Base-by-base conservation (phyloP, 2,329 filamentous ascomycete species). In the Fusarium miscanthi region DNA sequence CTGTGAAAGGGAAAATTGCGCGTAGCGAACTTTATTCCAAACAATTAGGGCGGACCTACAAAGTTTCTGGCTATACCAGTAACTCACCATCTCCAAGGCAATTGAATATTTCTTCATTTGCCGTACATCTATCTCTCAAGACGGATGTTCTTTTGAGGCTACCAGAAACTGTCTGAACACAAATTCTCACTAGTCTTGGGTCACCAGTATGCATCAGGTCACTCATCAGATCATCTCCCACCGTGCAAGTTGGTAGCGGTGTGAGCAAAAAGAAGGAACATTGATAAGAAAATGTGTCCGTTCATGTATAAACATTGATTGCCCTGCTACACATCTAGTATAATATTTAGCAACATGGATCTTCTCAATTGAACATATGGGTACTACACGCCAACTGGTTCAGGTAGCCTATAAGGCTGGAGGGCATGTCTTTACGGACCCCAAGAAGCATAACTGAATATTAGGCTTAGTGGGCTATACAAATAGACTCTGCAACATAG, bases 111-210 rank as follows among this genome's bases (percentile, higher is more conserved):
- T 12, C 33, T 27, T 17, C 21, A 4, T 16, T 16, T 11, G 8
- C 5, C 17, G 25, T 2, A 11, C 3, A 16, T 25, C 23, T 21
- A n/a, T 14, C 27, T 4, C 10, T 27, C 48, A 21, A 27, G 0
- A 59, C 60, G 59, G 59, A 60, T 25, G n/a, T n/a, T 12, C 42
- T 65, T 51, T 46, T 33, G 8, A 35, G 25, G 9, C 9, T 70
- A n/a, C 67, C 67, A 5, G 6, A 33, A 3, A 7, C 42, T 5
- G 25, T 60, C 12, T 33, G 35, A 5, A 49, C 2, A 4, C 19
- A 49, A 19, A 57, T 70, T 3, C 27, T 70, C 2, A 25, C 57
- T 27, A 21, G 53, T 21, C 11, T 65, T 11, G 60, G 69, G 30
- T 65, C 67, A 3, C 43, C 59, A 12, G n/a, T 21, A 8, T 31